These are phyloP conservation scores for Geotrichum aggregatum DNA, from an alignment of 1,139 yeast species.

Conservation along the genomic window DNA sequence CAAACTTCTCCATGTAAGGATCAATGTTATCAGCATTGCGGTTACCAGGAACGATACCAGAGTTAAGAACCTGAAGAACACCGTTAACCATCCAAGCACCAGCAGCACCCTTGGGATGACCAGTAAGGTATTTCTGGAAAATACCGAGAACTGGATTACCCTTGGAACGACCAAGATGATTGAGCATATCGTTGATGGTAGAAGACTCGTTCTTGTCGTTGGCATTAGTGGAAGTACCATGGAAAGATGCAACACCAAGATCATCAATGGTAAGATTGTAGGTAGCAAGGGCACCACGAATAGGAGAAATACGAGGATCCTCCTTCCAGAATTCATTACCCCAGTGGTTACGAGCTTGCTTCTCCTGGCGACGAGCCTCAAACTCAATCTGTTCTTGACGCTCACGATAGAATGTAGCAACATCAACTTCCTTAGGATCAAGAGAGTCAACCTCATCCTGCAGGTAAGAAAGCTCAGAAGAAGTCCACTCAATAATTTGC, in stretches of 20 bases:
- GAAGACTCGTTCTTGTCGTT: conserved; percentile 97
- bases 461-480: conserved; percentile 67
- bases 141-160: conserved; percentile 98
- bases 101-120: conserved; percentile 99
- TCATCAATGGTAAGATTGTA: conserved; percentile 92
- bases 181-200: conserved; percentile 86
- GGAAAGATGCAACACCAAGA: conserved; percentile 97
- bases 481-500: conserved; percentile 83
- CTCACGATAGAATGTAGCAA: conserved; percentile 59
- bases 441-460: conserved; percentile 64
- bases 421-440: conserved; percentile 41
- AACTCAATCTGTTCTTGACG: conserved; percentile 82
- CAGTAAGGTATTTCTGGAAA: conserved; percentile 97
- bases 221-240: conserved; percentile 97
- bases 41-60: conserved; percentile 97
- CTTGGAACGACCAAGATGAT: conserved; percentile 91
- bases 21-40: conserved; percentile 97
- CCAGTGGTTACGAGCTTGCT: conserved; percentile 88
- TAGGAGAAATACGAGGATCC: conserved; percentile 93
- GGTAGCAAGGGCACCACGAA: conserved; percentile 94
- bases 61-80: conserved; percentile 84
- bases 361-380: conserved; percentile 80
- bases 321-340: conserved; percentile 90
- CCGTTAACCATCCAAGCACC: conserved; percentile 99
- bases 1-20: conserved; percentile 70